Percentiles rank a stretch among this genome's conserved stretches.
These are phyloP conservation scores for Trichosporon coremiiforme DNA, from an alignment of 1,284 basidiomycete species.

Conservation along the genomic window DNA sequence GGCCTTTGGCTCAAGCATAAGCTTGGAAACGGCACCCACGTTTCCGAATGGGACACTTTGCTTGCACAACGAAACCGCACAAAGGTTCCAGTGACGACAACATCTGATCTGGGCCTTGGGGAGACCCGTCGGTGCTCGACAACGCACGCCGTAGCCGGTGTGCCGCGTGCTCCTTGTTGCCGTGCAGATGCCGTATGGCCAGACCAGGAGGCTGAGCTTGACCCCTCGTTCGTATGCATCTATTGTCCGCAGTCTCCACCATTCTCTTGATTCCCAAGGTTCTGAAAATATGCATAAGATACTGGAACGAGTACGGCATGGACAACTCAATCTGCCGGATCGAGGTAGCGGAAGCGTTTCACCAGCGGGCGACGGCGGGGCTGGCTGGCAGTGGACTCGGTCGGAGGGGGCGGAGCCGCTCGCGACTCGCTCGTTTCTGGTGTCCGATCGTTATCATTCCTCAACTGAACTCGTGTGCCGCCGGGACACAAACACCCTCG, in stretches of 20 bases:
- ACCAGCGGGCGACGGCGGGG: not conserved
- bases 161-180: not conserved
- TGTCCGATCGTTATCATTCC: not conserved
- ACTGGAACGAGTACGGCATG: not conserved
- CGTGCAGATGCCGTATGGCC: too few relatives aligned
- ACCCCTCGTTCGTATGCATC: not conserved
- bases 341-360: not conserved
- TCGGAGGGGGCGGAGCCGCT: too few relatives aligned
- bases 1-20: constrained; percentile 6
- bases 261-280: too few relatives aligned
- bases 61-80: not conserved
- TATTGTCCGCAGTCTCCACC: not conserved
- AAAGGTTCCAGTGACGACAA: not conserved
- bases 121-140: not conserved
- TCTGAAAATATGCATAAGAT: not conserved
- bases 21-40: constrained; percentile 7
- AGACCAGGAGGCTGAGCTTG: not conserved
- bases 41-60: not conserved
- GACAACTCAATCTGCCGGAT: not conserved
- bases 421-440: too few relatives aligned
- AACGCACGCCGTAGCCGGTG: not conserved
- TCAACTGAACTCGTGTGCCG: not conserved
- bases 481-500: not conserved
- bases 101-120: not conserved
- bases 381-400: too few relatives aligned